Evolutionary conservation across 2,329 filamentous ascomycete species (phyloP).

Genomic region (Macrophomina tecta): DNA sequence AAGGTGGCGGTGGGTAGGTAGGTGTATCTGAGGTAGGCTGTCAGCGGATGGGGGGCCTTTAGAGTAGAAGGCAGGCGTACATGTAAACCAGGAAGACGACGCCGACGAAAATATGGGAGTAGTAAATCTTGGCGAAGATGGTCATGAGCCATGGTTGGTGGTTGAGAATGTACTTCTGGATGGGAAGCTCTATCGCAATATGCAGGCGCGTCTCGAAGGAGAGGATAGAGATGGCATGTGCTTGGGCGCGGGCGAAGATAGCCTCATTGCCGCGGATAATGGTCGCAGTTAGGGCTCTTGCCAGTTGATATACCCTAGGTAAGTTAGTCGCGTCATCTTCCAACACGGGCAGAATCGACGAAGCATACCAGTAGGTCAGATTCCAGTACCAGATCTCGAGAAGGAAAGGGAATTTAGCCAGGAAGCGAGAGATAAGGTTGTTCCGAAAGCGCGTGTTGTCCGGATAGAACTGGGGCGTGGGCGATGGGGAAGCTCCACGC

Average conservation of each 20-base stretch:
- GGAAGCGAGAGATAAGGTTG: slow-evolving; percentile 30
- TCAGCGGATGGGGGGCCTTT: neutral
- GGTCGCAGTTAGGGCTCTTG: slow-evolving; percentile 52
- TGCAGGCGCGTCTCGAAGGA: slow-evolving; percentile 45
- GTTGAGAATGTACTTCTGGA: slow-evolving; percentile 51
- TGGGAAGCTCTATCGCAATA: slow-evolving; percentile 48
- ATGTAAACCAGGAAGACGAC: slow-evolving; percentile 56
- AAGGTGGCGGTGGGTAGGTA: slow-evolving; percentile 50
- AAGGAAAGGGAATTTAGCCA: slow-evolving; percentile 40
- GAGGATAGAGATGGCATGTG: slow-evolving; percentile 52
- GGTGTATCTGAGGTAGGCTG: slow-evolving; percentile 34
- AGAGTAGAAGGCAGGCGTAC: slow-evolving; percentile 38
- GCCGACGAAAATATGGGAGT: slow-evolving; percentile 55
- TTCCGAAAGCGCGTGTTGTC: slow-evolving; percentile 28
- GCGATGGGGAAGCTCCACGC: neutral
- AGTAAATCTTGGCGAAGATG: slow-evolving; percentile 52
- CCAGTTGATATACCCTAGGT: slow-evolving; percentile 50
- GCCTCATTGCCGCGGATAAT: slow-evolving; percentile 48
- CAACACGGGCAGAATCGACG: too few relatives aligned
- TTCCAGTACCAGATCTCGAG: slow-evolving; percentile 44
- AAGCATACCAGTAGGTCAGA: slow-evolving; percentile 40
- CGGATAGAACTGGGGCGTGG: neutral
- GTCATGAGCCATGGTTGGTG: slow-evolving; percentile 46
- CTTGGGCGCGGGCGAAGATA: slow-evolving; percentile 47
- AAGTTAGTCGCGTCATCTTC: neutral